A percentile compares a stretch with the other conserved stretches of the same genome.
These are phyloP conservation scores for Phoenix roebelenii DNA, from an alignment of 176 grass and related monocot genomes.

Conservation along the genomic window DNA sequence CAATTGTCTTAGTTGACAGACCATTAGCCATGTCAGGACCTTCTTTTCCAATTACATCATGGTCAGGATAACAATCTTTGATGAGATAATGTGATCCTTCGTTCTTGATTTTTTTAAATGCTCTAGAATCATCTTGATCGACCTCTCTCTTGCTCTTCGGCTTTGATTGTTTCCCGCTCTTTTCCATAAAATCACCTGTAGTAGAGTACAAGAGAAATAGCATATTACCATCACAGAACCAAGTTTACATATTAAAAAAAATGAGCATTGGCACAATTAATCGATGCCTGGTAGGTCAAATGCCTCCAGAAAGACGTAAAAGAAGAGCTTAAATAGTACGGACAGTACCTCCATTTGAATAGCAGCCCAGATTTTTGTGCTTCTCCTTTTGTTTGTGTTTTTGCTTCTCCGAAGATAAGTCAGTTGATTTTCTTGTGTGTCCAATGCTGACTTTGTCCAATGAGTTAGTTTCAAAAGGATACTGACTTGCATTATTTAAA, in stretches of 20 bases:
- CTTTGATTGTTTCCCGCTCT: too few relatives aligned
- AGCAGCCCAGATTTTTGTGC: conserved; percentile 47
- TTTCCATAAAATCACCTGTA: too few relatives aligned
- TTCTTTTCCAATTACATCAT: conserved; percentile 25
- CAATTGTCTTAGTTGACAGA: conserved; percentile 31
- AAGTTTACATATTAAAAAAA: neutral
- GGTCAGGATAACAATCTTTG: conserved; percentile 37
- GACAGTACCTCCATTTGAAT: conserved; percentile 71
- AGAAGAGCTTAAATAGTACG: neutral
- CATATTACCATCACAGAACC: conserved; percentile 6
- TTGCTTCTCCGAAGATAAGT: conserved; percentile 42
- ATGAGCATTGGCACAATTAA: too few relatives aligned
- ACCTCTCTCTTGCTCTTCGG: too few relatives aligned
- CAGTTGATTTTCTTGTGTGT: conserved; percentile 41
- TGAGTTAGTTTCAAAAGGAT: conserved; percentile 28
- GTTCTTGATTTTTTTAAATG: too few relatives aligned
- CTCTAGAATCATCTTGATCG: too few relatives aligned
- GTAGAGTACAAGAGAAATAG: conserved; percentile 3
- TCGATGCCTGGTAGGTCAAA: too few relatives aligned
- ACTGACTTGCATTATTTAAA: conserved; percentile 29
- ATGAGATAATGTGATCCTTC: conserved; percentile 9
- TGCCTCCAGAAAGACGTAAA: conserved; percentile 1
- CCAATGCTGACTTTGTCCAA: conserved; percentile 24
- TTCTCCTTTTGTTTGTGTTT: conserved; percentile 35
- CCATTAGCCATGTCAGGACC: conserved; percentile 34